phyloP scores from a whole-genome alignment of 768 basidiomycete species.

The Cyclocybe aegerita region DNA sequence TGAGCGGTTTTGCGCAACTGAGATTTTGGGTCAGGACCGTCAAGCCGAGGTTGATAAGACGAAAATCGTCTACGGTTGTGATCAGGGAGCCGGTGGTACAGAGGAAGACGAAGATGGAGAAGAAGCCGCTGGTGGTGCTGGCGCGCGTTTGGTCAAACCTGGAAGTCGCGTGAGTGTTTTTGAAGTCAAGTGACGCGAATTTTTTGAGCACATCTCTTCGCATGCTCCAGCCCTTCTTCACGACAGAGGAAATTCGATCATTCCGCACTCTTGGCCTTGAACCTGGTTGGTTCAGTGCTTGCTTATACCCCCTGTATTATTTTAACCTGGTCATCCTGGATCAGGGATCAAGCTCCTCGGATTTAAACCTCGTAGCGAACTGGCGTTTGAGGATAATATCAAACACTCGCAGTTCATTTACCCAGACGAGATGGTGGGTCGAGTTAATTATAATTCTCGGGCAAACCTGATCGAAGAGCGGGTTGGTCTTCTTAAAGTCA shows the following conservation, averaged over 20 bases:
- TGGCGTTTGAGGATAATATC: conserved; percentile 86
- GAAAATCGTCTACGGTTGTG: conserved; percentile 46
- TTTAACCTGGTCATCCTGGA: not conserved
- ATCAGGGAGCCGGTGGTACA: conserved; percentile 31
- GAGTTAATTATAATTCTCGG: not conserved
- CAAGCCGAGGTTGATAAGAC: conserved; percentile 46
- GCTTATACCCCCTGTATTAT: not conserved
- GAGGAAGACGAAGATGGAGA: conserved; percentile 42
- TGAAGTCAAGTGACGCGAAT: not conserved
- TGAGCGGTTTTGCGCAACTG: not conserved
- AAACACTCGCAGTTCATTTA: conserved; percentile 92
- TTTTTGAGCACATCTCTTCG: conserved; percentile 4
- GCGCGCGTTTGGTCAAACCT: conserved; percentile 43
- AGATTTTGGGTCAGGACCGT: conserved; percentile 29
- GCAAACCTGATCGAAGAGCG: not conserved
- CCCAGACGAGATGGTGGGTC: conserved; percentile 81
- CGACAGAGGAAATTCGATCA: conserved; percentile 75
- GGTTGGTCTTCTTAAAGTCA: conserved; percentile 36
- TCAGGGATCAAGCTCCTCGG: conserved; percentile 89
- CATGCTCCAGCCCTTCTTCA: conserved; percentile 70
- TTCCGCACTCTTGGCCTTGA: conserved; percentile 81
- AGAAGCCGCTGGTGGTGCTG: conserved; percentile 29
- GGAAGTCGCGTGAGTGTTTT: conserved; percentile 49
- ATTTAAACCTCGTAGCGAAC: conserved; percentile 72
- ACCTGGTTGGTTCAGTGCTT: conserved; percentile 50